Base-by-base conservation (phyloP, 2,329 filamentous ascomycete genomes). In the Exophiala mesophila region DNA sequence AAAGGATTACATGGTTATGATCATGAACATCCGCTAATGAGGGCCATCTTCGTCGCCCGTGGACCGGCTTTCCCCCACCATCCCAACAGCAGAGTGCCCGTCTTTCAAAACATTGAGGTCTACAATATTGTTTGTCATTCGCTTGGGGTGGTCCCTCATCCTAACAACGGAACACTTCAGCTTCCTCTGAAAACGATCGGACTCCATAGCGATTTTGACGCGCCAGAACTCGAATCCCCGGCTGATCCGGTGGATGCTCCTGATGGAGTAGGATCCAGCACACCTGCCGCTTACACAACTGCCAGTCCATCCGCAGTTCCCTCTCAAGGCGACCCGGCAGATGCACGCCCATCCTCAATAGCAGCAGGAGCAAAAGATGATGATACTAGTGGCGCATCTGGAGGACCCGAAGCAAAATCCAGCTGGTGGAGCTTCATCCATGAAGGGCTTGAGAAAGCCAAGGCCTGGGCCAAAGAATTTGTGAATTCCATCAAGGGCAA, bases 111-210 rank as follows among this genome's bases (percentile, higher is more conserved):
- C 53, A 89, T 80, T 45, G 85, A 96, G 57, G 85, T 97, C 6
- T 97, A 97, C 67, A 95, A 95, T 58, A 86, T 97, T 49, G 66
- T 97, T 32, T 96, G 90, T 61, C 89, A 96, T 64, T 89, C 86
- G 0, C 66, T 97, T 18, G 82, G 83, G 9, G 69, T 97, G 44
- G 63, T 64, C 3, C 85, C 88, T 0, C 73, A 74, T 40, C 78
- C 85, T 1, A 96, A 95, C 61, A 97, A 97, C 59, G 90, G 90
- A 36, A 95, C 88, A 0, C 67, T 96, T 17, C 64, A 63, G 35
- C 63, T 72, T 4, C 69, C 69, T n/a, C 47, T 72, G 31, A 60
- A 63, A 36, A 60, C 68, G 4, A 56, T 66, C 2, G 69, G 69
- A 2, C 55, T 70, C 17, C 69, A 72, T 53, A 68, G 65, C 7